Percentiles rank a stretch among this genome's conserved stretches.
Conservation (phyloP, 108 stramenopile genomes). For the Cyclostephanos invisitatus region DNA sequence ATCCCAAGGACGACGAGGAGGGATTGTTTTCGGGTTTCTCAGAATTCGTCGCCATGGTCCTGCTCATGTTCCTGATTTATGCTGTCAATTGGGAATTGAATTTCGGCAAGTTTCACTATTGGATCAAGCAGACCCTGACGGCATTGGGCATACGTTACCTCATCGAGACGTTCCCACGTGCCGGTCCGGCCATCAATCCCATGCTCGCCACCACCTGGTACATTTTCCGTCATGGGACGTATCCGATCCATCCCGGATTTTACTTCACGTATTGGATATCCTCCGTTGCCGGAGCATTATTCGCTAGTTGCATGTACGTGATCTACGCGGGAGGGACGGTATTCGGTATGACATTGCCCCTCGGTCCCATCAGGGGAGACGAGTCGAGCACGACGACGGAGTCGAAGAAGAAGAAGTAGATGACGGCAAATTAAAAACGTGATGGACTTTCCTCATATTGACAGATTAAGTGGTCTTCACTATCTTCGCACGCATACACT, state of each 20-base stretch:
- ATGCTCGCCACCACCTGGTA: slow-evolving; percentile 86
- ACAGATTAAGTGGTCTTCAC: background rate
- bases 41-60: slow-evolving; percentile 71
- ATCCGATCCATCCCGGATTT: slow-evolving; percentile 63
- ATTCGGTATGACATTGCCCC: slow-evolving; percentile 71
- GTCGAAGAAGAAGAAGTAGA: slow-evolving; percentile 58
- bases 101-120: slow-evolving; percentile 85
- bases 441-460: background rate
- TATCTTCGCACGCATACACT: no score
- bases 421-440: background rate
- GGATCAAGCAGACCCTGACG: slow-evolving; percentile 87
- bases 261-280: slow-evolving; percentile 89
- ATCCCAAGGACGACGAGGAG: slow-evolving; percentile 53
- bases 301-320: slow-evolving; percentile 67
- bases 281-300: slow-evolving; percentile 63
- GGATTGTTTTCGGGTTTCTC: slow-evolving; percentile 65
- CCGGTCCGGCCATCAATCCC: slow-evolving; percentile 92
- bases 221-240: slow-evolving; percentile 66
- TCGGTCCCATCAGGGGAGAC: slow-evolving; percentile 76
- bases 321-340: slow-evolving; percentile 76
- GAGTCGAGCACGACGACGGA: slow-evolving; percentile 10
- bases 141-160: slow-evolving; percentile 82
- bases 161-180: slow-evolving; percentile 79
- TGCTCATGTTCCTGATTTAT: slow-evolving; percentile 80
- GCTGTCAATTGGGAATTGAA: slow-evolving; percentile 81